phyloP scores from a whole-genome alignment of 768 basidiomycete genomes.

The Porphyrellus cyaneotinctus region DNA sequence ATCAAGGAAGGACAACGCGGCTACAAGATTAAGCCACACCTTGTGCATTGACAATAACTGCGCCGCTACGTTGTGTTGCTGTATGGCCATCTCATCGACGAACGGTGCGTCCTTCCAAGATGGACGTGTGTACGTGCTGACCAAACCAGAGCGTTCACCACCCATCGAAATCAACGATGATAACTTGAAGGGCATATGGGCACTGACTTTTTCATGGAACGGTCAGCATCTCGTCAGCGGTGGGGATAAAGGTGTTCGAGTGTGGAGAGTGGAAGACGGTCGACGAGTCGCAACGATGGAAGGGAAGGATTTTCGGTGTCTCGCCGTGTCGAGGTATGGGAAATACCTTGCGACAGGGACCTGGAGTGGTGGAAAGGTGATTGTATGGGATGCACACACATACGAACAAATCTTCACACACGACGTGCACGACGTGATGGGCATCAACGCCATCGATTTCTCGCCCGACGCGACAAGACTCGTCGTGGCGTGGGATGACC shows the following conservation, averaged over 20 bases:
- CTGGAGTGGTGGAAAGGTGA: neutral
- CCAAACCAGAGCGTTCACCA: neutral
- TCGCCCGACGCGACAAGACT: neutral
- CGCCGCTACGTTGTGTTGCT: neutral
- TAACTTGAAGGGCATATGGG: fast-evolving
- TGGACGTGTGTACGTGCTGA: neutral
- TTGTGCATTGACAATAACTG: neutral
- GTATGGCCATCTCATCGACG: neutral
- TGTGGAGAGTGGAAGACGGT: neutral
- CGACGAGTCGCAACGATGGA: neutral
- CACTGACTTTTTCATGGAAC: neutral
- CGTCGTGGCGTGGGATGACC: too few species aligned
- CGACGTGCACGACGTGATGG: too few species aligned
- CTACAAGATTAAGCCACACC: too few species aligned
- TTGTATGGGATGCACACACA: neutral
- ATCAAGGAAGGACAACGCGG: too few species aligned
- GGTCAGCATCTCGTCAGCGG: neutral
- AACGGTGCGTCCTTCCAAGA: neutral
- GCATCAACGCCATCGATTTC: neutral
- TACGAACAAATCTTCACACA: neutral
- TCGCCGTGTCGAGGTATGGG: neutral
- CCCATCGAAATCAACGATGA: neutral
- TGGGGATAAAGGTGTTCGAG: neutral
- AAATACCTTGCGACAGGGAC: neutral
- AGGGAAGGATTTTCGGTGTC: neutral